phyloP scores from a whole-genome alignment of 73 alveolate genomes.

The Symbiodinium natans region DNA sequence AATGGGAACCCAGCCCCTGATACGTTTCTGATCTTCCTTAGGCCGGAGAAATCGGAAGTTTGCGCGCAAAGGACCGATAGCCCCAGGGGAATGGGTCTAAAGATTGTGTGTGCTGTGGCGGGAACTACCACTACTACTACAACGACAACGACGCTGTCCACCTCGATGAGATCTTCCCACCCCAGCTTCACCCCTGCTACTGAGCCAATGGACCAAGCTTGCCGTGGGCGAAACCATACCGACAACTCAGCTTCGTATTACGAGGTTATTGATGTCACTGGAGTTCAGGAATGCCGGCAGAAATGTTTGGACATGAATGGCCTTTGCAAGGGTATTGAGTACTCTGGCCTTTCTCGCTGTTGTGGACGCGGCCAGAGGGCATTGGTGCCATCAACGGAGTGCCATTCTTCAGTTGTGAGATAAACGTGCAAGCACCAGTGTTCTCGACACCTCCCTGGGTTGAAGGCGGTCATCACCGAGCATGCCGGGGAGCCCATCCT shows the following conservation, averaged over 20 bases:
- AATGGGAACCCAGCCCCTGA: background rate
- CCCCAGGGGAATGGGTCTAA: background rate
- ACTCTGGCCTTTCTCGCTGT: conserved; percentile 18
- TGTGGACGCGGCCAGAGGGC: conserved; percentile 18
- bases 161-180: background rate
- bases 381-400: background rate
- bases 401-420: background rate
- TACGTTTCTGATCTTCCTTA: background rate
- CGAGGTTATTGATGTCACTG: conserved; percentile 2
- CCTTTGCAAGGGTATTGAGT: background rate
- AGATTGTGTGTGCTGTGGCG: background rate
- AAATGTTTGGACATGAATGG: background rate
- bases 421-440: background rate
- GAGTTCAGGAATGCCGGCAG: background rate
- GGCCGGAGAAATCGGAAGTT: no score
- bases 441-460: background rate
- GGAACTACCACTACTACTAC: no score
- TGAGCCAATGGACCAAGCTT: background rate
- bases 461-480: background rate
- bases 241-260: background rate
- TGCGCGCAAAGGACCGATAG: background rate
- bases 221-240: background rate
- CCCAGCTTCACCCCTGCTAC: background rate
- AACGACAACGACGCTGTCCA: no score
- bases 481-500: background rate